These are phyloP conservation scores for Lactuca sativa DNA, from an alignment of 129 eudicot genomes.

Conservation along the genomic window DNA sequence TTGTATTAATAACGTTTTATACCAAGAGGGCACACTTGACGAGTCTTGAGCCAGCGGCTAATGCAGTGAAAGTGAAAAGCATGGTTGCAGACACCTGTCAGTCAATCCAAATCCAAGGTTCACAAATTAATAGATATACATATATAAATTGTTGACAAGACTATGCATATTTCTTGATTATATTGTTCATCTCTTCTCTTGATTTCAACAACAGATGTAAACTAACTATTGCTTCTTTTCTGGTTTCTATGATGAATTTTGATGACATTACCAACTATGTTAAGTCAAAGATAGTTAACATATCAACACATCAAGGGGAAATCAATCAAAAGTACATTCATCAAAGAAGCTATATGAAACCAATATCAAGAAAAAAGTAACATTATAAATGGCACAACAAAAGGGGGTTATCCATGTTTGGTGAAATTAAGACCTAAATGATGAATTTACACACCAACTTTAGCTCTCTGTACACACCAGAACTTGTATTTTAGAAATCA, in stretches of 20 bases:
- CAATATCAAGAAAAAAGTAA: no score
- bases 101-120: neutral
- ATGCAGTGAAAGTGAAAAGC: conserved; percentile 96
- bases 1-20: neutral
- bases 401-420: neutral
- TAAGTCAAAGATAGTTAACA: no score
- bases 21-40: conserved; percentile 92
- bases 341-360: neutral
- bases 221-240: no score
- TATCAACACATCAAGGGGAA: neutral
- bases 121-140: no score
- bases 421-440: neutral
- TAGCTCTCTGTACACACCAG: neutral
- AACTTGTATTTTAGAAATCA: neutral
- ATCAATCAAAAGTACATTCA: neutral
- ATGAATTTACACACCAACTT: neutral
- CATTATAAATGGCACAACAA: no score
- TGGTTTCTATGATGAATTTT: no score
- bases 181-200: no score
- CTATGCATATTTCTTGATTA: no score
- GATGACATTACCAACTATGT: no score
- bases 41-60: conserved; percentile 87
- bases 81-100: conserved; percentile 76
- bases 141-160: no score
- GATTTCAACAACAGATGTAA: no score